Evolutionary conservation across 1,284 basidiomycete species (phyloP).

Genomic region (Apiotrichum veenhuisii): DNA sequence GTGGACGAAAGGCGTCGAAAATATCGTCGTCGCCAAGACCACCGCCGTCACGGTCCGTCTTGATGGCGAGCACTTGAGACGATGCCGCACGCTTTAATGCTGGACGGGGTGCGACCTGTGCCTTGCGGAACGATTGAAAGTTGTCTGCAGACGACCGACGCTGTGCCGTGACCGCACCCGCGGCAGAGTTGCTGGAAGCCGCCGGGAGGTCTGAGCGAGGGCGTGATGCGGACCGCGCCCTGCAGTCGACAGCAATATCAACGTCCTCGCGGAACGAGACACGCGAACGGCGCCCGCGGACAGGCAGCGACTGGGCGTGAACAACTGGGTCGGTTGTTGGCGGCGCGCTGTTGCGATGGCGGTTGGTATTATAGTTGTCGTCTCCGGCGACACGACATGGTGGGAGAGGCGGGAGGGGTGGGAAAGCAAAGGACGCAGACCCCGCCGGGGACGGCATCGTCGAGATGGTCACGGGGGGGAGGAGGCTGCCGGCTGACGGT

Average conservation of each 20-base stretch:
- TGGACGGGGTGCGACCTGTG: not conserved
- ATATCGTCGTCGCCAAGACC: too few species aligned
- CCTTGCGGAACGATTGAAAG: not conserved
- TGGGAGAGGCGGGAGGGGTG: conserved; percentile 18
- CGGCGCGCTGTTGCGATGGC: conserved; percentile 9
- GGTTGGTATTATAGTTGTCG: not conserved
- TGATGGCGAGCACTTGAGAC: not conserved
- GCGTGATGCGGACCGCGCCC: not conserved
- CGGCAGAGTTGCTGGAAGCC: not conserved
- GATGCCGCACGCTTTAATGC: conserved; percentile 8
- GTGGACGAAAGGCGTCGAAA: conserved; percentile 21
- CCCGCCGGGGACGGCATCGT: not conserved
- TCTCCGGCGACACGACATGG: too few species aligned
- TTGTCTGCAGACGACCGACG: conserved; percentile 11
- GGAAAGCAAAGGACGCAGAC: conserved; percentile 6
- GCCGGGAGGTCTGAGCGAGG: conserved; percentile 4
- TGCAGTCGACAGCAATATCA: conserved; percentile 4
- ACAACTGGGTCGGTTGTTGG: not conserved
- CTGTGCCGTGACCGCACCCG: not conserved
- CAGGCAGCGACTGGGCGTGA: not conserved
- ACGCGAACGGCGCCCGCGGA: conserved; percentile 6
- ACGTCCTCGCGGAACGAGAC: conserved; percentile 22
- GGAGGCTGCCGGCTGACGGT: not conserved
- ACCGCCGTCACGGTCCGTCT: not conserved
- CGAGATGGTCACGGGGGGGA: not conserved